Percentiles rank a stretch among this genome's conserved stretches.
These are phyloP conservation scores for Marsdenia floribunda DNA, from an alignment of 257 asterid genomes.

Conservation along the genomic window DNA sequence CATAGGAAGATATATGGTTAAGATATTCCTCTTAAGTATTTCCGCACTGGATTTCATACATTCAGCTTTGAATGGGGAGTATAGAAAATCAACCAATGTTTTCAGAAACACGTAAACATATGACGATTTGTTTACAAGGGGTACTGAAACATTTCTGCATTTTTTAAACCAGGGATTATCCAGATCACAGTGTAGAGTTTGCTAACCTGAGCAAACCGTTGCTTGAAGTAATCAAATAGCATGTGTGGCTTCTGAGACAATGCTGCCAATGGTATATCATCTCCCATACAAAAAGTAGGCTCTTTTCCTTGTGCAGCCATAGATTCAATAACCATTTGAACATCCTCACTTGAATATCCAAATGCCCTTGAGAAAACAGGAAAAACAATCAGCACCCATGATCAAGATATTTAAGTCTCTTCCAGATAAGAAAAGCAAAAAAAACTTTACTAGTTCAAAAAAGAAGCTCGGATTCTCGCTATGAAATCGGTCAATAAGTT, in stretches of 20 bases:
- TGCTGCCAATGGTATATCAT: constrained; percentile 93
- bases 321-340: constrained; percentile 96
- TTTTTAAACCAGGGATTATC: constrained; percentile 5
- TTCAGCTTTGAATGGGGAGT: not conserved
- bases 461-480: not conserved
- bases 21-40: not conserved
- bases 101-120: not conserved
- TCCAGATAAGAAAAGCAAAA: not conserved
- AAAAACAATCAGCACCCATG: constrained; percentile 15
- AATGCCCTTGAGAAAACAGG: constrained; percentile 58
- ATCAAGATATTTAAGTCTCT: not conserved
- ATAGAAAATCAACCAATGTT: not conserved
- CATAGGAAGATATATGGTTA: not conserved
- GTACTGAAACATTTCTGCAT: not conserved
- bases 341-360: constrained; percentile 99
- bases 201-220: constrained; percentile 94
- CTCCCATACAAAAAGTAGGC: constrained; percentile 99
- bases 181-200: constrained; percentile 9
- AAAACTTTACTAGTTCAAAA: not conserved
- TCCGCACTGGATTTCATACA: too few relatives aligned
- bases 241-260: constrained; percentile 82
- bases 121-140: not conserved
- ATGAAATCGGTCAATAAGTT: constrained; percentile 3
- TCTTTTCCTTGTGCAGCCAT: constrained; percentile 99
- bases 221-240: constrained; percentile 95